A percentile compares a stretch with the other conserved stretches of the same genome.
phyloP scores from a whole-genome alignment of 2,329 filamentous ascomycete species.

The Nigrospora oryzae region DNA sequence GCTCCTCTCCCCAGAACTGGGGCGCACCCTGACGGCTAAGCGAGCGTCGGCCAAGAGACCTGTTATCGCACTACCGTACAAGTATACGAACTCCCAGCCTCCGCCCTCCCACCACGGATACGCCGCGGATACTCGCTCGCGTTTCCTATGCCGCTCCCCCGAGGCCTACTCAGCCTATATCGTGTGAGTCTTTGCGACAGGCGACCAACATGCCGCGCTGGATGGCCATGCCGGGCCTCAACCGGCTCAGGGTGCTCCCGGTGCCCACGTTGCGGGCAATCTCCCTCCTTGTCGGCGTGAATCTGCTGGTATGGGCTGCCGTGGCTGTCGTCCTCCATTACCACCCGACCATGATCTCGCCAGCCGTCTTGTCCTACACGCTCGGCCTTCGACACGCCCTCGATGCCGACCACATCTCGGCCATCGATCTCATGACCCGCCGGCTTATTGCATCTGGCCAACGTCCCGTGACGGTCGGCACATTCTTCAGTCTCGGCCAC shows the following conservation, averaged over 20 bases:
- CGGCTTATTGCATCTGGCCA: conserved; percentile 80
- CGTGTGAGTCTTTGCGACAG: background rate
- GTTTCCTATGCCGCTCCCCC: too few species aligned
- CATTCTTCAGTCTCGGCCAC: conserved; percentile 89
- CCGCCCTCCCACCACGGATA: too few species aligned
- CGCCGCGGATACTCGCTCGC: too few species aligned
- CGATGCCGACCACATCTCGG: conserved; percentile 82
- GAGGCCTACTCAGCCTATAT: background rate
- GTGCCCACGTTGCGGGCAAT: conserved; percentile 37
- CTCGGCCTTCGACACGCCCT: conserved; percentile 90
- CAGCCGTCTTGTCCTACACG: conserved; percentile 78
- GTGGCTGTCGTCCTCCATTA: conserved; percentile 43
- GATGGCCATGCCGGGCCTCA: conserved; percentile 1
- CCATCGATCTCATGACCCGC: conserved; percentile 92
- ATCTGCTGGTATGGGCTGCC: conserved; percentile 46
- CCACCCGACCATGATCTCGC: conserved; percentile 59
- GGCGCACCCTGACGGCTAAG: too few species aligned
- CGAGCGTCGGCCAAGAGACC: too few species aligned
- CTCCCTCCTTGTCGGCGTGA: conserved; percentile 36
- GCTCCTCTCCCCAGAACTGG: too few species aligned
- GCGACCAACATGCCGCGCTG: conserved; percentile 6
- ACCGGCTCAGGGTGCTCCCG: conserved; percentile 17
- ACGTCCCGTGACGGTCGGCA: conserved; percentile 83
- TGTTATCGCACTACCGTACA: too few species aligned
- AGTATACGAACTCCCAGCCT: too few species aligned